phyloP scores from a whole-genome alignment of 495 filamentous ascomycete genomes.

The Glarea lozoyensis region DNA sequence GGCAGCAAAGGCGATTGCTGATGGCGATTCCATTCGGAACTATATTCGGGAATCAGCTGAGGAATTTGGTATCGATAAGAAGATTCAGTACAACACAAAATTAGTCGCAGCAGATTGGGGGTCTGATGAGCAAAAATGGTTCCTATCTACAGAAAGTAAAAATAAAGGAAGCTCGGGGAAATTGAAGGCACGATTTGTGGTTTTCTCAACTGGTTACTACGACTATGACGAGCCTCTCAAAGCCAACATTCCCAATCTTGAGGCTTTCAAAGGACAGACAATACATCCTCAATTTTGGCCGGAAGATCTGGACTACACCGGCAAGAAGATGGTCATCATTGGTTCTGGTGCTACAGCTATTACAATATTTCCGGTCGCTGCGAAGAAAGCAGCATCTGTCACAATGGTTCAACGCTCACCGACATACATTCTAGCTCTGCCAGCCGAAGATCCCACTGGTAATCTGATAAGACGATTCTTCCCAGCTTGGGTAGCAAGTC shows the following conservation, averaged over 20 bases:
- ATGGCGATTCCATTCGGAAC: conserved; percentile 46
- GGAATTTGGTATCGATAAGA: conserved; percentile 50
- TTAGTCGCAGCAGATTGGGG: conserved; percentile 51
- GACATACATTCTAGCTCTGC: conserved; percentile 45
- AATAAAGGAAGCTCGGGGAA: conserved; percentile 26
- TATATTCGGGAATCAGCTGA: conserved; percentile 54
- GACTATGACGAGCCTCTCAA: conserved; percentile 51
- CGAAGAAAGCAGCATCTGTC: conserved; percentile 36
- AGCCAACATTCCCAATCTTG: conserved; percentile 48
- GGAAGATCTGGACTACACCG: conserved; percentile 35
- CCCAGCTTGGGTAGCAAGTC: conserved; percentile 27
- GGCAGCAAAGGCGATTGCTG: conserved; percentile 47
- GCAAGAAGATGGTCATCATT: conserved; percentile 44
- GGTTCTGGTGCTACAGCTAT: conserved; percentile 51
- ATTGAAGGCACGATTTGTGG: conserved; percentile 45
- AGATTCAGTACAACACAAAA: conserved; percentile 52
- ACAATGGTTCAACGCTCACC: conserved; percentile 53
- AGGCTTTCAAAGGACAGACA: conserved; percentile 44
- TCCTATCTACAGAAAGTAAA: conserved; percentile 41
- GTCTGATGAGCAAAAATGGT: conserved; percentile 51
- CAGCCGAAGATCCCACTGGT: conserved; percentile 27
- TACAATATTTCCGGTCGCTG: conserved; percentile 43
- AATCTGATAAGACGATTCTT: conserved; percentile 31
- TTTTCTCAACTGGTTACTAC: conserved; percentile 61
- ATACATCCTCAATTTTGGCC: conserved; percentile 61